These are phyloP conservation scores for Flueggea neowawraea DNA, from an alignment of 441 rosid genomes.

Conservation along the genomic window DNA sequence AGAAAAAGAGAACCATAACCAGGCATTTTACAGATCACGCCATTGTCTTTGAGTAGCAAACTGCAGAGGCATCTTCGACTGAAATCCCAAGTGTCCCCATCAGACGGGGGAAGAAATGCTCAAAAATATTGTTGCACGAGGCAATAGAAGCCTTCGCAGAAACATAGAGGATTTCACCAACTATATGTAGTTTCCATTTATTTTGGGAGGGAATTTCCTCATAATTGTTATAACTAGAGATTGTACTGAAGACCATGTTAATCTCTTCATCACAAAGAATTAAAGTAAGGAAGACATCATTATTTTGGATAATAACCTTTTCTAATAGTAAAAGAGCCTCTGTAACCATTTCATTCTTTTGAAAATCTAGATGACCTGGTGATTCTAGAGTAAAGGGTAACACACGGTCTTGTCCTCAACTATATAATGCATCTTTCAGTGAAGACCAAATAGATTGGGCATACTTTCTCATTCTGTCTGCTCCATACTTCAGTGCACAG, in stretches of 20 bases:
- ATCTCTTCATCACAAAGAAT: constrained; percentile 62
- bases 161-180: constrained; percentile 61
- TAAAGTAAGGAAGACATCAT: constrained; percentile 35
- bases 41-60: constrained; percentile 25
- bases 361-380: constrained; percentile 31
- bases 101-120: constrained; percentile 51
- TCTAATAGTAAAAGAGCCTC: constrained; percentile 67
- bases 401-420: constrained; percentile 38
- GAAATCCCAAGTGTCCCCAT: constrained; percentile 52
- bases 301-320: constrained; percentile 53
- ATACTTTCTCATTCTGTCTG: constrained; percentile 58
- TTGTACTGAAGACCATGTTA: constrained; percentile 42
- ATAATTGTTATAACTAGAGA: constrained; percentile 41
- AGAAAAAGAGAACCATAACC: constrained; percentile 66
- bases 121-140: constrained; percentile 61
- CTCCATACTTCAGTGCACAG: constrained; percentile 65
- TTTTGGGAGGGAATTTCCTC: constrained; percentile 43
- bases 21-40: constrained; percentile 28
- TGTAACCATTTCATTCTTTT: constrained; percentile 44
- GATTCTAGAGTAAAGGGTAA: constrained; percentile 43
- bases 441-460: constrained; percentile 63
- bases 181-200: constrained; percentile 54
- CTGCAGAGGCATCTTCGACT: constrained; percentile 25
- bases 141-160: constrained; percentile 59
- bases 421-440: constrained; percentile 53